These are phyloP conservation scores for Trichophyton benhamiae DNA, from an alignment of 2,329 filamentous ascomycete genomes.

Conservation along the genomic window DNA sequence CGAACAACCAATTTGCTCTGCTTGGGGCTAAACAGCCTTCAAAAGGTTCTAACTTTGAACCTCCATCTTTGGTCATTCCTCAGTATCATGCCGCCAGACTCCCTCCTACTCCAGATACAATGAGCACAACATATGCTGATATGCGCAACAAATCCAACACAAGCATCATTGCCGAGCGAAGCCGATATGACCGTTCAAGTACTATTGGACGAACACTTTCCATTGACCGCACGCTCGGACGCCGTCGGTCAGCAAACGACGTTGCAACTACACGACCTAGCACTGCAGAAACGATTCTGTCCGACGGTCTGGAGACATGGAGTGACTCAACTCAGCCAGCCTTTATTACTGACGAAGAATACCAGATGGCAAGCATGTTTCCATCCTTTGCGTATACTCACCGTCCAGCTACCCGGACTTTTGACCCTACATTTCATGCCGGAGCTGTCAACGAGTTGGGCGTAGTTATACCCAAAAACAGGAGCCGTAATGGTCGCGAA, in stretches of 20 bases:
- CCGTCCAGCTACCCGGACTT: not conserved
- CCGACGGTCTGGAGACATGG: conserved; percentile 22
- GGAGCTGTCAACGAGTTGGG: not conserved
- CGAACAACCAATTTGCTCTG: conserved; percentile 9
- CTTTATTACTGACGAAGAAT: conserved; percentile 13
- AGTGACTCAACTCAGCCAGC: conserved; percentile 22
- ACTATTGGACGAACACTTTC: conserved; percentile 12
- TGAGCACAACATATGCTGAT: conserved; percentile 28
- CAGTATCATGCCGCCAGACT: conserved; percentile 25
- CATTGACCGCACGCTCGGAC: conserved; percentile 16
- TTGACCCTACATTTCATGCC: not conserved
- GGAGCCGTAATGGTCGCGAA: not conserved
- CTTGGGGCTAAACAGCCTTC: conserved; percentile 15
- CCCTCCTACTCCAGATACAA: conserved; percentile 33
- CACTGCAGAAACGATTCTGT: conserved; percentile 21
- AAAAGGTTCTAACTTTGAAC: conserved; percentile 14
- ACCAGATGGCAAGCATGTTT: conserved; percentile 22
- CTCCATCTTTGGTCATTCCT: conserved; percentile 20
- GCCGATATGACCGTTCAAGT: conserved; percentile 9
- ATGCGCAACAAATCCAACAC: conserved; percentile 24
- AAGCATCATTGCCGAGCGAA: conserved; percentile 24
- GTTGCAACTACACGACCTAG: conserved; percentile 21
- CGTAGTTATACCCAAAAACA: not conserved
- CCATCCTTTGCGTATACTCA: conserved; percentile 17
- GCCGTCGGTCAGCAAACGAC: conserved; percentile 26